These are phyloP conservation scores for Ophiosphaerella narmari DNA, from an alignment of 2,329 filamentous ascomycete species.

Conservation along the genomic window DNA sequence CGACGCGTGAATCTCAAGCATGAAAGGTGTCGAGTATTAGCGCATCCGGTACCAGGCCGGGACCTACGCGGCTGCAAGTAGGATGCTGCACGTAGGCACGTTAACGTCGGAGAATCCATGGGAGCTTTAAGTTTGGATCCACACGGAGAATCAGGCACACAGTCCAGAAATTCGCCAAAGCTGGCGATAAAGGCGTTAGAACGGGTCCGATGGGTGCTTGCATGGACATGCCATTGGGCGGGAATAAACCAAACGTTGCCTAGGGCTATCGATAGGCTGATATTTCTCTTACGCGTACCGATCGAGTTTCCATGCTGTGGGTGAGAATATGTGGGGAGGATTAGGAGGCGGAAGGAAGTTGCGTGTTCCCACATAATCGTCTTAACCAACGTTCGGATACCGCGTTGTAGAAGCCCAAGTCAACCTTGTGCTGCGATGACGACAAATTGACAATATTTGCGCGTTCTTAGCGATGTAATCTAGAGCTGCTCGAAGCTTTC, in stretches of 20 bases:
- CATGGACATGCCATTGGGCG: slow-evolving; percentile 25
- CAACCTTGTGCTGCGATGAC: background rate
- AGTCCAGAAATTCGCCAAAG: slow-evolving; percentile 10
- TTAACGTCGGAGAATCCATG: slow-evolving; percentile 13
- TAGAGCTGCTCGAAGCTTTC: background rate
- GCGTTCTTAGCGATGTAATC: background rate
- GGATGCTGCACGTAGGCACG: slow-evolving; percentile 18
- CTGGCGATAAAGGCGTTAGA: slow-evolving; percentile 17
- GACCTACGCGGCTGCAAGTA: slow-evolving; percentile 26
- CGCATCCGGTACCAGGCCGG: slow-evolving; percentile 12
- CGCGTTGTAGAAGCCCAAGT: background rate
- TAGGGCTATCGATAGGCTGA: slow-evolving; percentile 22
- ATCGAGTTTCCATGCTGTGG: slow-evolving; percentile 25
- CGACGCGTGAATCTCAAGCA: slow-evolving; percentile 26
- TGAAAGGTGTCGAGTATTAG: slow-evolving; percentile 23
- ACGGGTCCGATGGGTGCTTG: slow-evolving; percentile 11
- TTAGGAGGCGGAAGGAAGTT: slow-evolving; percentile 19
- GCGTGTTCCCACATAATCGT: background rate
- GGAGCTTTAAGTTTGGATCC: slow-evolving; percentile 15
- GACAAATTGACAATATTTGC: background rate
- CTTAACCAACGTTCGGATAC: background rate
- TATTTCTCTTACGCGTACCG: slow-evolving; percentile 41
- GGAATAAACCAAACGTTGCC: slow-evolving; percentile 11
- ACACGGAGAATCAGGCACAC: slow-evolving; percentile 1
- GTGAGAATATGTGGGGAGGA: slow-evolving; percentile 37